A percentile compares a stretch with the other conserved stretches of the same genome.
phyloP scores from a whole-genome alignment of 176 grass and related monocot species.

The Avena insularis region DNA sequence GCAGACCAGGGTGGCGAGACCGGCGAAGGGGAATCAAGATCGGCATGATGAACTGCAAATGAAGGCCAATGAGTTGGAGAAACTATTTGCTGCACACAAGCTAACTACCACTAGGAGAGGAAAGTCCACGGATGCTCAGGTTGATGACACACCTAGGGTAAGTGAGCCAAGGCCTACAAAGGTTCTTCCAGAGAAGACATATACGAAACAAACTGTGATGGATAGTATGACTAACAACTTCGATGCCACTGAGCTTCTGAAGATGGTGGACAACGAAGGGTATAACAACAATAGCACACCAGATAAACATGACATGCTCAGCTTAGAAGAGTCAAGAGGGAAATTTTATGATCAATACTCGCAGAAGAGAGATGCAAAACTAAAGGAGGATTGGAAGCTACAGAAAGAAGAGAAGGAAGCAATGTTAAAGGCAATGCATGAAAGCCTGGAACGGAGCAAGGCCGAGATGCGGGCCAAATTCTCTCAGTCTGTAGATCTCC shows the following conservation, averaged over 20 bases:
- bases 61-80: slow-evolving; percentile 94
- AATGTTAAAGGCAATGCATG: slow-evolving; percentile 85
- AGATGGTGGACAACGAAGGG: slow-evolving; percentile 69
- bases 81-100: slow-evolving; percentile 90
- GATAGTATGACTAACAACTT: slow-evolving; percentile 58
- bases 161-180: slow-evolving; percentile 53
- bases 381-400: slow-evolving; percentile 82
- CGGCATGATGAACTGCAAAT: slow-evolving; percentile 78
- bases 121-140: slow-evolving; percentile 51
- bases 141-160: slow-evolving; percentile 56
- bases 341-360: slow-evolving; percentile 97
- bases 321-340: slow-evolving; percentile 84
- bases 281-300: slow-evolving; percentile 47
- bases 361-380: slow-evolving; percentile 88
- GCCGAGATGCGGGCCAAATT: slow-evolving; percentile 86
- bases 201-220: slow-evolving; percentile 48
- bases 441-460: slow-evolving; percentile 81
- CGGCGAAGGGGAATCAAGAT: slow-evolving; percentile 75
- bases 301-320: slow-evolving; percentile 63
- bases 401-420: slow-evolving; percentile 81
- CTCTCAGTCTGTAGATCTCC: slow-evolving; percentile 50
- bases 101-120: slow-evolving; percentile 71
- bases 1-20: slow-evolving; percentile 49
- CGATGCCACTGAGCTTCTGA: slow-evolving; percentile 70
- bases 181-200: slow-evolving; percentile 52